Conservation (phyloP, 176 grass and related monocot species). For the Luzula sylvatica region DNA sequence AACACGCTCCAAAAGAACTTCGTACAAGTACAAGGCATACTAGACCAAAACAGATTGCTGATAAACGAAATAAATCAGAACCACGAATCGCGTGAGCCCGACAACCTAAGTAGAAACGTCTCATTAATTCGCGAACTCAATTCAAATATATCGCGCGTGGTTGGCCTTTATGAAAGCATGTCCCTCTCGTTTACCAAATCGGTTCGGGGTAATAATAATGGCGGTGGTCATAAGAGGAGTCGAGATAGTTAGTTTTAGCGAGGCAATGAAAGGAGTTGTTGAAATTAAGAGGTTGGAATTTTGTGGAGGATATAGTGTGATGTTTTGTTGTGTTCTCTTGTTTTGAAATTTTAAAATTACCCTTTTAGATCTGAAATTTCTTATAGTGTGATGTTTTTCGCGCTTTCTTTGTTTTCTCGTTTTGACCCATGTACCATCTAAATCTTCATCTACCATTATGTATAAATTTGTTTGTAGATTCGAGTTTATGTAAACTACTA, state of each 20-base stretch:
- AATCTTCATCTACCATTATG: no score
- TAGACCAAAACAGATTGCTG: slow-evolving; percentile 44
- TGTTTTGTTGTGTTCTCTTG: no score
- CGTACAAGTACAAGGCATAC: slow-evolving; percentile 36
- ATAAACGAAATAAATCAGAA: slow-evolving; percentile 69
- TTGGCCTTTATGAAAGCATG: slow-evolving; percentile 43
- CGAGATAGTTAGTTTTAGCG: no score
- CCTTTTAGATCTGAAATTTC: no score
- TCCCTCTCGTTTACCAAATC: slow-evolving; percentile 28
- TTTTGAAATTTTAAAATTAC: no score
- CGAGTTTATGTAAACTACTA: no score
- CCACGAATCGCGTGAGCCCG: slow-evolving; percentile 32
- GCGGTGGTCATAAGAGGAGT: no score
- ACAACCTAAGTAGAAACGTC: slow-evolving; percentile 41
- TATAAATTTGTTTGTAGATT: no score
- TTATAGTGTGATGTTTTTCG: no score
- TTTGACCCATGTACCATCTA: no score
- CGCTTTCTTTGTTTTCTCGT: no score
- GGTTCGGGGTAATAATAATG: neutral
- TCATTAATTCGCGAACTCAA: slow-evolving; percentile 56
- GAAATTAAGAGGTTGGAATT: neutral
- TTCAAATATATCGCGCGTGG: slow-evolving; percentile 41
- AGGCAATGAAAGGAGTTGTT: no score
- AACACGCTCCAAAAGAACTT: slow-evolving; percentile 31
- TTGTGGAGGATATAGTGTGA: neutral